Evolutionary conservation across 768 basidiomycete species (phyloP).

Genomic region (Rhodotorula taiwanensis): DNA sequence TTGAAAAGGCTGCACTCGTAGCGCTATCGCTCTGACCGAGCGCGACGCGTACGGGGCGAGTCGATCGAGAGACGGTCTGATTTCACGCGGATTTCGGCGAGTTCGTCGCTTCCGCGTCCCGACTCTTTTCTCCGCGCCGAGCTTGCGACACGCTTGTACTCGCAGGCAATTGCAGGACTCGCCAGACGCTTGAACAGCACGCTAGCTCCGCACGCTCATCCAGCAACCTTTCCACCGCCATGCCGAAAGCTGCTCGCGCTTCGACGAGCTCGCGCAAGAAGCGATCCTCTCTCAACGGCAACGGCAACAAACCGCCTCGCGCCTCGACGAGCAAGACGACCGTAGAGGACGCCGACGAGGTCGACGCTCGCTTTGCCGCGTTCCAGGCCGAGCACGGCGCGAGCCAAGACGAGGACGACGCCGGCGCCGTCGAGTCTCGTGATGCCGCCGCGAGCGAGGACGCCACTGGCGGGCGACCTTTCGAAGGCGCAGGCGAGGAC

Average conservation of each 20-base stretch:
- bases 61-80: too few species aligned
- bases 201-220: not conserved
- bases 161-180: too few species aligned
- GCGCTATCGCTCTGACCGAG: too few species aligned
- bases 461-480: not conserved
- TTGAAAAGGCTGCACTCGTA: too few species aligned
- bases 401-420: conserved; percentile 10
- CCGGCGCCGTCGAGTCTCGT: not conserved
- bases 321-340: conserved; percentile 6
- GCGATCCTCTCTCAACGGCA: not conserved
- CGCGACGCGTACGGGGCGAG: too few species aligned
- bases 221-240: too few species aligned
- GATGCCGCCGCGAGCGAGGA: too few species aligned
- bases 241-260: too few species aligned
- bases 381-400: conserved; percentile 41
- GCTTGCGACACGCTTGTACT: too few species aligned
- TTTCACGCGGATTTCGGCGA: too few species aligned
- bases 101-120: too few species aligned
- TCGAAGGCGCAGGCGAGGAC: not conserved
- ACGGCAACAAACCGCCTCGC: not conserved
- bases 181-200: not conserved
- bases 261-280: not conserved
- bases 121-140: too few species aligned
- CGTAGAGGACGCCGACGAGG: not conserved
- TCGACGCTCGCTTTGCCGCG: conserved; percentile 38